Base-by-base conservation (phyloP, 305 asterid species). In the Withania somnifera region DNA sequence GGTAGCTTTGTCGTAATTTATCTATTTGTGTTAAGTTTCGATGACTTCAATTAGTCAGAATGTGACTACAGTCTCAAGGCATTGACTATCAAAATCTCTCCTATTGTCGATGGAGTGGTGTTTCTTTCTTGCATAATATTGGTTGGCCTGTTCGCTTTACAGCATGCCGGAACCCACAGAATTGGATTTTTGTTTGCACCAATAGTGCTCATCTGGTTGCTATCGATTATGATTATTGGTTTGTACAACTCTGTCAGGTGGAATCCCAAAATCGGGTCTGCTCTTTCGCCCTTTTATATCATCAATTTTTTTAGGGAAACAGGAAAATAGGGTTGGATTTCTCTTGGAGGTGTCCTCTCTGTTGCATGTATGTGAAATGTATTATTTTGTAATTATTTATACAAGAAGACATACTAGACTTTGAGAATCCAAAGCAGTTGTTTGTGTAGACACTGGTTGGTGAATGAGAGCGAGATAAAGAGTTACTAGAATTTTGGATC, bases 141-240 rank as follows among this genome's bases (percentile, higher is more conserved):
- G 95, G 92, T 96, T 75, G 98, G 98, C 76, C 90, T 96, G 77
- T 96, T 96, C 85, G 97, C 98, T 86, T 88, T 96, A 90, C 98
- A 96, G 91, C 98, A 96, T 86, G 84, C 79, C 86, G 99, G 99
- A 52, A 96, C 99, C 79, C 98, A 91, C 82, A 94, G 88, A 88
- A 98, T 96, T 53, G 98, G 98, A 17, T 82, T 92, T 91, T 82
- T 96, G 84, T 96, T 96, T 88, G 98, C 99, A 40, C 99, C 99
- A 8, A 87, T 93, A 6, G 95, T 96, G 82, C 83, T 93, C 85
- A 85, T 96, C 67, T 96, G 99, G 99, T 88, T 96, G 89, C 32
- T 96, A 82, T 84, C 97, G n/a, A 96, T 94, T 84, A 91, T 90
- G 68, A 69, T 84, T 82, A 82, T 92, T 83, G 99, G 99, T 73